phyloP scores from a whole-genome alignment of 202 grass and related monocot species.

The Schoenoplectus tabernaemontani region DNA sequence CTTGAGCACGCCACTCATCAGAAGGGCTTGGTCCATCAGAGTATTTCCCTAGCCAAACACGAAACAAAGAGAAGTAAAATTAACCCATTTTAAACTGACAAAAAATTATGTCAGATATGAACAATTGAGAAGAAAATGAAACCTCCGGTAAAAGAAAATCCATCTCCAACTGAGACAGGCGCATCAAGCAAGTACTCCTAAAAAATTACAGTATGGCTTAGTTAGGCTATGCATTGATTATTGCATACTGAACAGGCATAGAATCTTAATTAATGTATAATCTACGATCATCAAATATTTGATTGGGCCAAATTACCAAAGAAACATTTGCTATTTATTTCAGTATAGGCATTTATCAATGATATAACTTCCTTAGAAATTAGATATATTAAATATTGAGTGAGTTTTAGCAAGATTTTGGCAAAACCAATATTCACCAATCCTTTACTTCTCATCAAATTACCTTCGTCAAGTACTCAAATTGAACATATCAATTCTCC shows the following conservation, averaged over 20 bases:
- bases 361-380: too few relatives aligned
- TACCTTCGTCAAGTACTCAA: neutral
- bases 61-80: neutral
- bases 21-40: constrained; percentile 59
- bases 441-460: neutral
- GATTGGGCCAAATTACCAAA: neutral
- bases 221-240: neutral
- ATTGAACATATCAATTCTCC: neutral
- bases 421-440: neutral
- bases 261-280: neutral
- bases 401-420: neutral
- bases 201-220: neutral
- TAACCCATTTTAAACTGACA: neutral
- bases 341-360: neutral
- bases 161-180: constrained; percentile 65
- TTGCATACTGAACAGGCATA: neutral
- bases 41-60: constrained; percentile 55
- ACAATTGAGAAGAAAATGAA: constrained; percentile 1
- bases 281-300: neutral
- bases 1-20: constrained; percentile 83
- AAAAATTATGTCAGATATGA: neutral
- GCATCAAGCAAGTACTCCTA: constrained; percentile 79
- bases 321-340: too few relatives aligned
- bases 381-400: neutral
- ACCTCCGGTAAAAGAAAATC: constrained; percentile 92